phyloP scores from a whole-genome alignment of 352 stramenopile species.

The Globisporangium viniferum region DNA sequence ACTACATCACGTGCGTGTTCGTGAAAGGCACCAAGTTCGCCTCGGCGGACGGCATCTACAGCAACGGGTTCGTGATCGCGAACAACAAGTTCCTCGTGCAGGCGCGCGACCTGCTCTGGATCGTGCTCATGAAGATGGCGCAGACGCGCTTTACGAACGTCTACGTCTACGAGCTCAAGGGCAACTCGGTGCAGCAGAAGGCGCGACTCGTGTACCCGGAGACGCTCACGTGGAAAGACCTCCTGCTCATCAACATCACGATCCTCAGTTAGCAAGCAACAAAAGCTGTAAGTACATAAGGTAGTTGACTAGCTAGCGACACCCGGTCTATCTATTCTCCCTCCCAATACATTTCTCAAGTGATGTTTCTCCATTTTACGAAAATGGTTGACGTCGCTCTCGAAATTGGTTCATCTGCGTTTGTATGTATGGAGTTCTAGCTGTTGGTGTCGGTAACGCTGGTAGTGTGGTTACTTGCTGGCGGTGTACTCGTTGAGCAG shows the following conservation, averaged over 20 bases:
- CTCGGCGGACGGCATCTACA: conserved; percentile 7
- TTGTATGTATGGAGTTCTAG: background rate
- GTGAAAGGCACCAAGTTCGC: conserved; percentile 4
- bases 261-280: background rate
- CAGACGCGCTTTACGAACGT: conserved; percentile 8
- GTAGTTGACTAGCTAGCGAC: too few relatives aligned
- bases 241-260: conserved; percentile 10
- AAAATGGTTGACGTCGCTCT: background rate
- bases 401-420: background rate
- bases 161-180: conserved; percentile 10
- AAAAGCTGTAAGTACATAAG: too few relatives aligned
- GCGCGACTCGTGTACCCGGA: conserved; percentile 5
- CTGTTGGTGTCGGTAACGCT: too few relatives aligned
- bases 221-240: background rate
- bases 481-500: background rate
- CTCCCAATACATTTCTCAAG: background rate
- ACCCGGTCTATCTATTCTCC: too few relatives aligned
- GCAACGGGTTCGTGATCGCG: conserved; percentile 14
- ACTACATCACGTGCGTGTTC: conserved; percentile 9
- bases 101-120: conserved; percentile 6
- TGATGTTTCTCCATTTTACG: background rate
- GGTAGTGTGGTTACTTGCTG: background rate
- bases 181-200: conserved; percentile 13
- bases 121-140: conserved; percentile 10
- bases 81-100: conserved; percentile 11